Base-by-base conservation (phyloP, 2,329 filamentous ascomycete genomes). In the Mycosphaerella arachidis region DNA sequence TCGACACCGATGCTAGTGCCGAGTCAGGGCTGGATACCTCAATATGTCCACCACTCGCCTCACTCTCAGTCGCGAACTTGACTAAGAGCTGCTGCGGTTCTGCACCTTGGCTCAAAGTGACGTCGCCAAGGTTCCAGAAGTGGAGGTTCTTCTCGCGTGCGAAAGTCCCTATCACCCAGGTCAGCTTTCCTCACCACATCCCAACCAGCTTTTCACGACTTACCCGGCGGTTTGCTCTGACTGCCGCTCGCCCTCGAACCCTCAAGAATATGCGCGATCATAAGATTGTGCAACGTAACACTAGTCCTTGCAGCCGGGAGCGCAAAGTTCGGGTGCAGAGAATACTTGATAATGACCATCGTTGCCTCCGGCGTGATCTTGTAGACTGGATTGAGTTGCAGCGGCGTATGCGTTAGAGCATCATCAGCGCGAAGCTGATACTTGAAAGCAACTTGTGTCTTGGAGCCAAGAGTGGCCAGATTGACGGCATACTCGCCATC, bases 341-440 rank as follows among this genome's bases (percentile, higher is more conserved):
- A 86, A 76, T 97, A 97, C 70, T 89, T 86, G 40, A 97, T 79
- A 56, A 97, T 84, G 45, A 95, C 84, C 45, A 90, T 92, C n/a
- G 93, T 84, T 75, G 96, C 93, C 63, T 89, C 87, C 48, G 89
- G 84, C 69, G 94, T 88, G 1, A 90, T 81, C 72, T 93, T 95
- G 92, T 92, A 97, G 0, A 82, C 82, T 3, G 91, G 88, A 20
- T 84, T 85, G 50, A 96, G 78, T 16, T 89, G 77, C 12, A 97
- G 78, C 0, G 92, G 92, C 10, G 88, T 87, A 9, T 81, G 76
- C 13, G 82, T 72, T 59, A 79, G 81, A 37, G 76, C 71, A 18
- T 84, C 80, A 33, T 92, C 86, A 31, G 54, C 90, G 66, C 94
- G 90, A 10, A 97, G 81, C 69, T 92, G 90, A 75, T 97, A 99